A percentile compares a stretch with the other conserved stretches of the same genome.
Evolutionary conservation across 2,329 filamentous ascomycete species (phyloP).

Genomic region (Grosmannia huntii): DNA sequence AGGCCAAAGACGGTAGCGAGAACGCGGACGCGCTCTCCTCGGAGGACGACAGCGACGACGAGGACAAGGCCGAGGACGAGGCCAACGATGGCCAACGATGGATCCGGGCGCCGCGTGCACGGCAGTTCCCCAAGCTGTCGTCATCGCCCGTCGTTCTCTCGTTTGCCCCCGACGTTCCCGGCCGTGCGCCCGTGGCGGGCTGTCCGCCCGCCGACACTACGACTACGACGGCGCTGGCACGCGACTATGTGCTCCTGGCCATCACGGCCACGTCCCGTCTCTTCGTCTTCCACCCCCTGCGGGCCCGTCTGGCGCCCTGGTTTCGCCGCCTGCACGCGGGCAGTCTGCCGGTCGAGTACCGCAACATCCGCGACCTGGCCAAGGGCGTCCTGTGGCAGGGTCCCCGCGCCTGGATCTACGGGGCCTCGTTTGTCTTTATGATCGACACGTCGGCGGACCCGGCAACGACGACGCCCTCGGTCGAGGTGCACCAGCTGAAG

Average conservation of each 20-base stretch:
- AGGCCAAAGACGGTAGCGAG: constrained; percentile 19
- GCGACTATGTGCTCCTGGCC: constrained; percentile 39
- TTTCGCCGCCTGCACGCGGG: constrained; percentile 69
- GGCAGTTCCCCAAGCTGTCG: constrained; percentile 56
- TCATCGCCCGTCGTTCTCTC: constrained; percentile 54
- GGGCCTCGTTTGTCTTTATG: constrained; percentile 81
- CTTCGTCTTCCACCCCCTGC: constrained; percentile 66
- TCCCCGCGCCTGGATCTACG: constrained; percentile 73
- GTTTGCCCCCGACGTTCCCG: constrained; percentile 43
- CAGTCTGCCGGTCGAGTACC: constrained; percentile 61
- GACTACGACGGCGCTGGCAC: constrained; percentile 7
- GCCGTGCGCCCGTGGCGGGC: constrained; percentile 7
- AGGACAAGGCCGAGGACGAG: constrained; percentile 7
- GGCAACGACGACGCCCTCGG: constrained; percentile 10
- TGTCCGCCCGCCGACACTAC: neutral
- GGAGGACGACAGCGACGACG: constrained; percentile 15
- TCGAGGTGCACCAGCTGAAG: neutral
- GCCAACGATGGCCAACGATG: constrained; percentile 32
- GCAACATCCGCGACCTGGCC: constrained; percentile 61
- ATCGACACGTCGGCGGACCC: constrained; percentile 63
- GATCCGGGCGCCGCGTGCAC: constrained; percentile 59
- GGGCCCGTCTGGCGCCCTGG: constrained; percentile 72
- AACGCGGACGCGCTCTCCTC: constrained; percentile 14
- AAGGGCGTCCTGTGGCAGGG: constrained; percentile 81
- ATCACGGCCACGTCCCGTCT: constrained; percentile 50